Evolutionary conservation across 2,329 filamentous ascomycete species (phyloP), one percentile per base, ranked within the genome.

Genomic region (Xylariaceae sp.): DNA sequence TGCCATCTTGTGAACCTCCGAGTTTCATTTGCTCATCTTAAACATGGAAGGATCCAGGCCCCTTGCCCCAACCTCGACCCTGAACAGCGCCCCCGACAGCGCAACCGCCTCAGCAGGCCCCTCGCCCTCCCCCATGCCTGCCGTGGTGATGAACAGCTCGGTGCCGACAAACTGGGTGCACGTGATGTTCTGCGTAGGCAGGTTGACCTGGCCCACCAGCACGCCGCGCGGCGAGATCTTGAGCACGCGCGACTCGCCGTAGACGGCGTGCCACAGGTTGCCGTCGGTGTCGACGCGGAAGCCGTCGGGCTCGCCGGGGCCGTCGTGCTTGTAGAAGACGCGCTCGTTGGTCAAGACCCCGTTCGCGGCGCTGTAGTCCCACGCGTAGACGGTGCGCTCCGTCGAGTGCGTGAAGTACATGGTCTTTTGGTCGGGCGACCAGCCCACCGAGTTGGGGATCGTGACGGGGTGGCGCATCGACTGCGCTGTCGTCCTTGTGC

Each of bases 251-350:
- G 78, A 72, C 48, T 85, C 86, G 40, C 89, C 89, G 59, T 88
- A 93, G n/a, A 93, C 73, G 7, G 88, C 87, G 47, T 86, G 83
- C 90, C 91, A 96, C 56, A 95, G 74, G 67, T 85, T 84, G n/a
- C 89, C 89, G 41, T 94, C 80, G 33, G 75, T 77, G 59, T 96
- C 90, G 56, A 94, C 78, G 48, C 84, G 83, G 65, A 91, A 90
- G 2, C 90, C 90, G 64, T 96, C 90, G 1, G 89, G 89, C 48
- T 80, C 78, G 36, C 83, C 83, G 19, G 74, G 63, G 1, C 77
- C 77, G 3, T 77, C 72, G 58, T 89, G 80, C 42, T 75, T 69
- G 67, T 89, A 91, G 66, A 89, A 89, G 29, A 83, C 69, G 41
- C 85, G 79, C 56, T 80, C 76, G 63, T 86, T 83, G 43, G 74